Evolutionary conservation across 2,329 filamentous ascomycete genomes (phyloP), one percentile per base, ranked within the genome.

Genomic region (Ceratocystis albifundus): DNA sequence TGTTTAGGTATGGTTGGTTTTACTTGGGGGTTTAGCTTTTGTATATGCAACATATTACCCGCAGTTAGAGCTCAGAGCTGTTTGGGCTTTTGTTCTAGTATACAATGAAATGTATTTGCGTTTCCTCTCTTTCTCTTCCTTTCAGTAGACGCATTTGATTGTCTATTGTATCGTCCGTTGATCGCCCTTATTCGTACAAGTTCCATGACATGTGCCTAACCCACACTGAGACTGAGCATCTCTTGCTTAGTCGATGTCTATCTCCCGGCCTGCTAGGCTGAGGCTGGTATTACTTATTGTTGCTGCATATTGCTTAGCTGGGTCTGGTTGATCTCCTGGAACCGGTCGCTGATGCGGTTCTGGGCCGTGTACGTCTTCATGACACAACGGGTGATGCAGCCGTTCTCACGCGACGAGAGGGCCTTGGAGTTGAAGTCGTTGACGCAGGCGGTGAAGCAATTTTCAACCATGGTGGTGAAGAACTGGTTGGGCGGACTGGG

Each of bases 341-440:
- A 99, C 70, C 94, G 85, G 78, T 96, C 89, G 73, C 91, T 90
- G 72, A 99, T 82, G 69, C 94, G 87, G 78, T 94, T 90, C 70
- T 90, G 90, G 70, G 88, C 88, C 76, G 95, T 94, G 82, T 97
- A 87, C 78, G 90, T 90, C 82, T 99, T 99, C 78, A 94, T 88
- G 69, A 97, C 92, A 78, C 94, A 99, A 73, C 91, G 89, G 79
- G 90, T 87, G 73, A 97, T 86, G 80, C 94, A 99, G 76, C 89
- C 88, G 74, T 89, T 88, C 80, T 99, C 94, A 75, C 90, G 88
- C 71, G 86, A 84, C 70, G 89, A 88, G 71, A 99, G 85, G 62
- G 90, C 89, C 80, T 97, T 97, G 79, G 91, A 96, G 74, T 92
- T 96, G 84, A 99, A 99, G 82, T 97, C 92, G 78, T 92, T 93